Evolutionary conservation across 169 alveolate genomes (phyloP).

Genomic region (Plasmodium vinckei): DNA sequence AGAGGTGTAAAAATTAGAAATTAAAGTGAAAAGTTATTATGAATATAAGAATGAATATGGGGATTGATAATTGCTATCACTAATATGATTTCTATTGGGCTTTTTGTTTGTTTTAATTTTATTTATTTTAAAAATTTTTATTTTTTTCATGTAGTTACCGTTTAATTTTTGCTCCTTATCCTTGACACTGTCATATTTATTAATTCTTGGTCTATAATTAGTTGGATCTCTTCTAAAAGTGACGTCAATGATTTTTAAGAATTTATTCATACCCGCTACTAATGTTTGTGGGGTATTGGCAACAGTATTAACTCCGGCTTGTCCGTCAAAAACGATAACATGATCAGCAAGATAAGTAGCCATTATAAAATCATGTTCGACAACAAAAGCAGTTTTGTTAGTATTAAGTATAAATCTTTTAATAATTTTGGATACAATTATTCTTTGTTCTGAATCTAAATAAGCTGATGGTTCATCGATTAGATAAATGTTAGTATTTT

Average conservation of each 20-base stretch:
- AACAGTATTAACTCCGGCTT: constrained; percentile 95
- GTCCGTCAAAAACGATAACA: constrained; percentile 98
- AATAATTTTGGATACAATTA: constrained; percentile 98
- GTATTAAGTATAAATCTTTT: constrained; percentile 97
- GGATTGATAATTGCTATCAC: no score
- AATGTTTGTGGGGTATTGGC: constrained; percentile 89
- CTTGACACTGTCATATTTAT: constrained; percentile 96
- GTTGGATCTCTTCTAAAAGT: constrained; percentile 99
- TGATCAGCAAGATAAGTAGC: constrained; percentile 99
- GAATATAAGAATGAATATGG: no score
- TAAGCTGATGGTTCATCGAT: constrained; percentile 99
- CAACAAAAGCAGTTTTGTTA: constrained; percentile 98
- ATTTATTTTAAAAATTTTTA: no score
- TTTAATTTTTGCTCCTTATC: constrained; percentile 98
- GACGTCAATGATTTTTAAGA: constrained; percentile 95
- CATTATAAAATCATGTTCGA: constrained; percentile 99
- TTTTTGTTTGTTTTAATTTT: no score
- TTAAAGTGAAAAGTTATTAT: no score
- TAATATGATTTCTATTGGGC: no score
- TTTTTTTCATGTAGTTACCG: constrained; percentile 3
- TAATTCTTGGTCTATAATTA: constrained; percentile 99
- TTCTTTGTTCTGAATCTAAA: constrained; percentile 99
- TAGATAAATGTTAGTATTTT: constrained; percentile 98
- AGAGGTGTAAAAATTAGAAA: no score
- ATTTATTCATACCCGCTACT: constrained; percentile 94